phyloP scores from a whole-genome alignment of 1,284 basidiomycete genomes.

The Trichosporon faecale region DNA sequence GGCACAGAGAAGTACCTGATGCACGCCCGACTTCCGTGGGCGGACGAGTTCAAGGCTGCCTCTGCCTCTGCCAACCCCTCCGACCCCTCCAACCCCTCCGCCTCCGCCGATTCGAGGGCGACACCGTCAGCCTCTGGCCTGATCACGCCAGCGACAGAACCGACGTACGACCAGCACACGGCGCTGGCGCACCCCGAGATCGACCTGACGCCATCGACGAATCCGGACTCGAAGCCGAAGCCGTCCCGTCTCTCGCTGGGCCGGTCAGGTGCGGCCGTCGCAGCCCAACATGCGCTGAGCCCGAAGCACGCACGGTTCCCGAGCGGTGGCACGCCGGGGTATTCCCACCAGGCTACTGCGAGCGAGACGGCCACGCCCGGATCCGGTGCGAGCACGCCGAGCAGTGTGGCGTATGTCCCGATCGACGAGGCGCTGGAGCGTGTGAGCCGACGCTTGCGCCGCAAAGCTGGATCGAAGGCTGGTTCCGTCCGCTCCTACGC shows the following conservation, averaged over 20 bases:
- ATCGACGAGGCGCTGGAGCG: slow-evolving; percentile 21
- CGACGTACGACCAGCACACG: slow-evolving; percentile 28
- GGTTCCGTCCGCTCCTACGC: background rate
- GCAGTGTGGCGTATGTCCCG: slow-evolving; percentile 19
- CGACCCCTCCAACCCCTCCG: too few species aligned
- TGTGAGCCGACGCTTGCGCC: background rate
- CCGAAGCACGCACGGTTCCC: background rate
- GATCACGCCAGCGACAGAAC: slow-evolving; percentile 13
- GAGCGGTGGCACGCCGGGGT: background rate
- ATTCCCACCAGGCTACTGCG: slow-evolving; percentile 17
- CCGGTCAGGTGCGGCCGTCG: slow-evolving; percentile 4
- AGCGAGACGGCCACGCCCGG: background rate
- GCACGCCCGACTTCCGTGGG: slow-evolving; percentile 42
- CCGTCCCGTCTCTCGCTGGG: background rate
- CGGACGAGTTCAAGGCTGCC: slow-evolving; percentile 9
- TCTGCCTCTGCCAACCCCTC: background rate
- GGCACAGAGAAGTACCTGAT: slow-evolving; percentile 47
- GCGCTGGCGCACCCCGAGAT: slow-evolving; percentile 23
- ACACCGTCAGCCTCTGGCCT: background rate
- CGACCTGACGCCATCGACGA: slow-evolving; percentile 24
- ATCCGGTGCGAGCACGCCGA: slow-evolving; percentile 21
- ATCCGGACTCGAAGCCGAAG: slow-evolving; percentile 11
- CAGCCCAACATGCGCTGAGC: slow-evolving; percentile 13
- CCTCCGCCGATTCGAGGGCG: too few species aligned
- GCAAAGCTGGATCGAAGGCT: background rate